Evolutionary conservation across 1,284 basidiomycete species (phyloP), one percentile per base, ranked within the genome.

Genomic region (Tilletia horrida): DNA sequence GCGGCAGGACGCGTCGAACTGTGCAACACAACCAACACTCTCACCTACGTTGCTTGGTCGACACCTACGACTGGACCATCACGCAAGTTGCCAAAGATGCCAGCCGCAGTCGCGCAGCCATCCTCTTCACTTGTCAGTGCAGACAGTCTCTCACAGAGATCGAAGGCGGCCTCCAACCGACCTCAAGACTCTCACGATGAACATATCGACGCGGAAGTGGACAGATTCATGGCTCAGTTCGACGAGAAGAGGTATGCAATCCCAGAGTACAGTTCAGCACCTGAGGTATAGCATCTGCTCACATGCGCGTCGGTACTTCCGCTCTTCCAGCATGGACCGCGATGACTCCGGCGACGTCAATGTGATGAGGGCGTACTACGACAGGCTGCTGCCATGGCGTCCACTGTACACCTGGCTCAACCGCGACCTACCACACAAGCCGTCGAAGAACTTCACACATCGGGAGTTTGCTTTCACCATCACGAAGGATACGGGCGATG

Each of bases 401-500:
- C 90, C 92, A 3, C 87, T 97, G 76, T 97, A 90, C 84, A 86
- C 87, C 72, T 98, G 96, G 96, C 86, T 98, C 29, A 97, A 97
- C 81, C 94, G 97, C 73, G 91, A 90, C 69, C 89, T 76, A 9
- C 44, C 73, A 25, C 76, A 81, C 65, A 67, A 65, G 95, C 91
- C 83, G 91, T 73, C 76, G 44, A 74, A 75, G 23, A 75, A 73
- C 67, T 81, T 79, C 64, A 76, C 74, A 21, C 73, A 97, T 79
- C 90, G 95, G 79, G 95, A 98, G 82, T 96, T 98, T 81, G 90
- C 95, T n/a, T 95, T 97, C 81, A 97, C 94, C 1, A 87, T 99
- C 16, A 87, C 87, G 65, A 91, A 90, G 68, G 94, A 97, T 75
- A 4, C 4, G 11, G 35, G 35, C 4, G 11, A 40, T 40, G 35